A percentile compares a stretch with the other conserved stretches of the same genome.
These are phyloP conservation scores for Nasturtium officinale DNA, from an alignment of 345 rosid genomes.

Conservation along the genomic window DNA sequence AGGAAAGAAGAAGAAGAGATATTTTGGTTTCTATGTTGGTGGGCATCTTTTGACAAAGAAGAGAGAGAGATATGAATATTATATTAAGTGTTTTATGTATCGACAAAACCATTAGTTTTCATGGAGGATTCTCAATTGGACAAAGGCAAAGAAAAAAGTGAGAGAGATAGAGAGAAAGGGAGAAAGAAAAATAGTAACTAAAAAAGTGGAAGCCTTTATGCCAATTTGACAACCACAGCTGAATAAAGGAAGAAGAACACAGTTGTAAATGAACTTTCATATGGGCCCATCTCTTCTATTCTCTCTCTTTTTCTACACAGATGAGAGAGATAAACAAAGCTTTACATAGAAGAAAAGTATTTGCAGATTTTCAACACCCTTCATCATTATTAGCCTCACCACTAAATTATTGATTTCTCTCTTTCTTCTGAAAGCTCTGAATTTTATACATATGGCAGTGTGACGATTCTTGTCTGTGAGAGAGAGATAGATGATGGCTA, in stretches of 20 bases:
- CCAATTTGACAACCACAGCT: constrained; percentile 36
- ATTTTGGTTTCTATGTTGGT: constrained; percentile 21
- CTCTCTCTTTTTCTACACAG: not conserved
- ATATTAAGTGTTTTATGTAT: constrained; percentile 3
- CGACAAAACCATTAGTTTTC: constrained; percentile 41
- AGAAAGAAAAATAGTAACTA: not conserved
- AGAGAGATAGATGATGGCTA: not conserved
- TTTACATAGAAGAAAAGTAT: constrained; percentile 45
- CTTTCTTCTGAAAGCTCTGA: constrained; percentile 41
- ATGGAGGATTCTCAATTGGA: constrained; percentile 40
- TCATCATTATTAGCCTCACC: constrained; percentile 36
- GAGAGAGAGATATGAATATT: not conserved
- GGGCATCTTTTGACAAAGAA: constrained; percentile 46
- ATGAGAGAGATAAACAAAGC: constrained; percentile 31
- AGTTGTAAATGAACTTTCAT: constrained; percentile 30
- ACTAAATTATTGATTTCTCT: constrained; percentile 26
- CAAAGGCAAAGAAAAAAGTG: constrained; percentile 29
- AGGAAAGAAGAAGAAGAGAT: not conserved
- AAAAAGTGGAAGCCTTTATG: constrained; percentile 44
- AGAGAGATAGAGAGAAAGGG: not conserved
- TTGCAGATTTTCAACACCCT: constrained; percentile 37
- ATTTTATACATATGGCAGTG: constrained; percentile 39
- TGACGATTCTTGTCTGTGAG: not conserved
- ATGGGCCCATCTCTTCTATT: constrained; percentile 37
- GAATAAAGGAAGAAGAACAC: constrained; percentile 19